Base-by-base conservation (phyloP, 2,329 filamentous ascomycete genomes). In the Emmonsia crescens region DNA sequence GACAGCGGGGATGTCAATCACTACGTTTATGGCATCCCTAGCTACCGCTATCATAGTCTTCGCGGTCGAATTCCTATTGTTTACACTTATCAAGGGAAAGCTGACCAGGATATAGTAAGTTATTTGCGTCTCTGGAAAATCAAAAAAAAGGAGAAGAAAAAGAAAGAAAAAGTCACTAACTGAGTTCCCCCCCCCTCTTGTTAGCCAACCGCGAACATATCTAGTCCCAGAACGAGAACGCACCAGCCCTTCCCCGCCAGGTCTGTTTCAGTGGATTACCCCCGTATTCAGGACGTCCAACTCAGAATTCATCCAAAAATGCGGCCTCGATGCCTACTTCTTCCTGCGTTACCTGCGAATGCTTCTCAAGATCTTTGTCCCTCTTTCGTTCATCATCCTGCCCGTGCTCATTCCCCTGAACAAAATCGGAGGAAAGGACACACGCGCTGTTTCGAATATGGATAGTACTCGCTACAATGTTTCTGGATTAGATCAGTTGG, bases 251-350 rank as follows among this genome's bases (percentile, higher is more conserved):
- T 89, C 90, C 1, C 88, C 89, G 0, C 76, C 67, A 71, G 82
- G 74, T 72, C 78, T 82, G 31, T 78, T 80, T 62, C 74, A 72
- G 68, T 85, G 82, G 83, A 74, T 83, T 57, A 70, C 72, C 16
- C 80, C 82, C 3, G 80, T 78, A 66, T 96, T 80, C 80, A 89
- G 77, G 74, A 86, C 78, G 77, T 89, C 77, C 74, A 85, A 79
- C 83, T 89, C 89, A 14, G 90, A 96, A 68, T 85, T 99, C 67
- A 96, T 99, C 69, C 88, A 93, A 60, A 96, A 96, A 75, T 96
- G 93, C 68, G 94, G 94, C 21, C 83, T 99, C 10, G 94, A 99
- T 72, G 91, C 93, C 70, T 99, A 96, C 77, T 96, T 97, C 79
- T 99, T 99, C 74, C 81, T 99, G 0, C 89, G 95, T 64, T 99